Evolutionary conservation across 192 early-diverging fungal genomes (phyloP), one percentile per base, ranked within the genome.

Genomic region (Ambispora gerdemannii): DNA sequence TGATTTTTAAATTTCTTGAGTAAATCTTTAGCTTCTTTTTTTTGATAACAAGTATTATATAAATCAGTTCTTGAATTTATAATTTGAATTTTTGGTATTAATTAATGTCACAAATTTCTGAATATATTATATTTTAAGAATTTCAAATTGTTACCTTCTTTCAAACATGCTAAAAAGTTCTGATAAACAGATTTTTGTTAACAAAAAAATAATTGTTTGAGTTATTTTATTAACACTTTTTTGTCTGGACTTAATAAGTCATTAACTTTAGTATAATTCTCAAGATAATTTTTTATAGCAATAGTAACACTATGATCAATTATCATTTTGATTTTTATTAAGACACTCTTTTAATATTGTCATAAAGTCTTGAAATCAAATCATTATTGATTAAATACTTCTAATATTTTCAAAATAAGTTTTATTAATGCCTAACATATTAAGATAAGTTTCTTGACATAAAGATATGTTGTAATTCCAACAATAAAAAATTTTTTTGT

Each of bases 401-500:
- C 53, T 56, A 56, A 56, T 6, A 56, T 56, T 56, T 20, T 56
- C 20, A 56, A 56, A 56, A 56, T 56, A 56, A 56, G 53, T 56
- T 56, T 20, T 56, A 27, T 27, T 27, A 56, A 56, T 43, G 38
- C 38, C 38, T 15, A 43, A 43, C 38, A 43, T 56, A 56, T 56
- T 56, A 20, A 56, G 53, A 56, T 56, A 56, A 56, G 53, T 56
- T 56, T 56, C 20, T 56, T 56, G 53, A 56, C 53, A 56, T 13
- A 56, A 27, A 56, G 20, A 20, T 10, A 15, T 43, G 15, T 43
- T 56, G 20, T 56, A 20, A 56, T 67, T 67, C 22, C 65, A 67
- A 30, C 20, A 67, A 52, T 67, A 67, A 27, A 50, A 30, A 67
- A 38, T 67, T 67, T 52, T 67, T 67, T 67, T 67, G 8, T 67